Conservation (phyloP, 176 grass and related monocot species). For the Triticum urartu region DNA sequence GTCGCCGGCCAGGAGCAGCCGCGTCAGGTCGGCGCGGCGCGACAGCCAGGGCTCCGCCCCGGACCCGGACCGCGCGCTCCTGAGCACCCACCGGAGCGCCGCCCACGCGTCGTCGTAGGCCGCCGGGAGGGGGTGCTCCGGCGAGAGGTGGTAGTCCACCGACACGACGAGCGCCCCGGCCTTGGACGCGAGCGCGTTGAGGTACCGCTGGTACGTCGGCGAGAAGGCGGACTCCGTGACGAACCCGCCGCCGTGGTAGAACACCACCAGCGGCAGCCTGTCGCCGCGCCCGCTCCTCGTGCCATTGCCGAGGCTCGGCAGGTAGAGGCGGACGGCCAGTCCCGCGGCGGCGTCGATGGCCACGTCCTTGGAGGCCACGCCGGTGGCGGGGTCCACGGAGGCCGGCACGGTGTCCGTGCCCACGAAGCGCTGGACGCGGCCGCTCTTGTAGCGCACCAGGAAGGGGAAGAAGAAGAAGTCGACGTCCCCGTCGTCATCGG, state of each 20-base stretch:
- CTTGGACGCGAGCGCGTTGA: constrained; percentile 57
- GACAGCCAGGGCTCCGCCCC: constrained; percentile 51
- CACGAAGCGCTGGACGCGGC: constrained; percentile 47
- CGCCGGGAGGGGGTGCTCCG: constrained; percentile 53
- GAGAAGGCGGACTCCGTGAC: constrained; percentile 59
- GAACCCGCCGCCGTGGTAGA: constrained; percentile 72
- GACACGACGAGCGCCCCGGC: constrained; percentile 46
- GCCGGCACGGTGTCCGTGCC: constrained; percentile 56
- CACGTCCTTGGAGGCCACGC: constrained; percentile 53
- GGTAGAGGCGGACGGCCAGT: constrained; percentile 58
- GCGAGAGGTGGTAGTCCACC: constrained; percentile 63
- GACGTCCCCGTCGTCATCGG: not conserved
- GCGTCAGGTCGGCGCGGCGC: constrained; percentile 30
- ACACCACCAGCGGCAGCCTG: constrained; percentile 51
- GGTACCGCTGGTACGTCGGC: constrained; percentile 57
- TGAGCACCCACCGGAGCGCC: constrained; percentile 46
- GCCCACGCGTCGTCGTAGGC: constrained; percentile 55
- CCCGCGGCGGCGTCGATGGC: constrained; percentile 23
- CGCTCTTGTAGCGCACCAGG: constrained; percentile 61
- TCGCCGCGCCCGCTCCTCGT: not conserved
- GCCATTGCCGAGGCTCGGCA: constrained; percentile 21
- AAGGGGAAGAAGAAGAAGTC: constrained; percentile 62
- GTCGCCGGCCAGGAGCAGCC: constrained; percentile 56
- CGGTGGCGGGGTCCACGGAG: constrained; percentile 35
- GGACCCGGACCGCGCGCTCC: constrained; percentile 21